Conservation (phyloP, 441 rosid genomes). For the Adansonia madagascariensis region DNA sequence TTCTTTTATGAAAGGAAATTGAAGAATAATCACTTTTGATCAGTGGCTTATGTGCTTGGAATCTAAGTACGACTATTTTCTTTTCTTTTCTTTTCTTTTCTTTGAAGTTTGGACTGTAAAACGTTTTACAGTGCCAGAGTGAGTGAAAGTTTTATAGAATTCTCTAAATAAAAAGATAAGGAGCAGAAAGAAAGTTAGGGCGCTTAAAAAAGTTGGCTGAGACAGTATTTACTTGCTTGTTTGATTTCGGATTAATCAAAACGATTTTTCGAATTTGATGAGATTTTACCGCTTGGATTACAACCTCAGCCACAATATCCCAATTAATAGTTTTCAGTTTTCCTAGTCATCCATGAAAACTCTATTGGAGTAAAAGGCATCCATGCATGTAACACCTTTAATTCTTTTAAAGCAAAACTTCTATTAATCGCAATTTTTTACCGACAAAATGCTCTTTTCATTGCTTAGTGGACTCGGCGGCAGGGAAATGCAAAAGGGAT, state of each 20-base stretch:
- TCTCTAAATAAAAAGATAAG: no score
- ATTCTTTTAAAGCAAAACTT: background rate
- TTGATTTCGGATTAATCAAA: background rate
- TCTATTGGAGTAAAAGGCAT: background rate
- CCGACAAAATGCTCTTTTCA: background rate
- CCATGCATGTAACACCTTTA: background rate
- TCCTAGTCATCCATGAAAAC: background rate
- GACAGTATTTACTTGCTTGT: background rate
- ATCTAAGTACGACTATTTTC: background rate
- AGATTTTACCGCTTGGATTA: background rate
- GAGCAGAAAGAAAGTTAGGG: no score
- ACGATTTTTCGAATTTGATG: background rate
- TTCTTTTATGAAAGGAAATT: background rate
- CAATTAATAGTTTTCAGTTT: background rate
- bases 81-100: background rate
- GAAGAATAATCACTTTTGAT: background rate
- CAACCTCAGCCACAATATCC: no score
- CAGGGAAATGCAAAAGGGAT: slow-evolving; percentile 32
- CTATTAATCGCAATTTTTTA: background rate
- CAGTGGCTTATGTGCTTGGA: background rate
- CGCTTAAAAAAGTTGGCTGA: no score
- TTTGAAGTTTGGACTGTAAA: background rate
- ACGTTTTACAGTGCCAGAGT: no score
- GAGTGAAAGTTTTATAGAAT: no score
- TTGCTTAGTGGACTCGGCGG: slow-evolving; percentile 49